Evolutionary conservation across 495 filamentous ascomycete species (phyloP), one percentile per base, ranked within the genome.

Genomic region (Xanthoparmelia taractica): DNA sequence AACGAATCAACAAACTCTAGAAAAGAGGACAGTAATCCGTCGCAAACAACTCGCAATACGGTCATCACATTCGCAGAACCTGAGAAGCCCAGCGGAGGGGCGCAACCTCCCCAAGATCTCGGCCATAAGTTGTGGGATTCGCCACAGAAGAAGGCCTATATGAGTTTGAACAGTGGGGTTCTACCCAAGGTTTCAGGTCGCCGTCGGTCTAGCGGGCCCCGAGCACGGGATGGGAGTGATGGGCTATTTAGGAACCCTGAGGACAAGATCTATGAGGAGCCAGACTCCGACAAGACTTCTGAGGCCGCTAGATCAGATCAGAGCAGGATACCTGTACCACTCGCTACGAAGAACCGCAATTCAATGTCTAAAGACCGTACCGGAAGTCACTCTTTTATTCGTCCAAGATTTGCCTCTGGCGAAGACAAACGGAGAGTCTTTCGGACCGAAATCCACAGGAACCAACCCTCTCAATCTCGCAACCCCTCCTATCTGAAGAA

Each of bases 201-300:
- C 43, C 73, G 72, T 47, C 65, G 67, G 37, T 67, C 60, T 45
- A 73, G 67, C 41, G 72, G 67, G 45, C 48, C 75, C 38, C 74
- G 73, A 60, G 61, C 73, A 54, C 70, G 73, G 47, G 74, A 71
- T 36, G 67, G 73, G 31, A 76, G 73, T 56, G 72, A 69, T 36
- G 80, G 79, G 62, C 73, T 80, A 6, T 82, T 82, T 63, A 72
- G 73, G 31, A 82, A 83, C 54, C 80, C 88, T 6, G 83, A 87
- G 37, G 90, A 95, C 64, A 85, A 92, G 66, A 96, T 96, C 58
- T 96, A 89, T 76, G 91, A 96, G 73, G 92, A 96, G 66, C 86
- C 88, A 4, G 81, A 86, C 59, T 75, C 38, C 33, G 34, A 48
- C 38, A 58, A 59, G 41, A 27, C 54, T 7, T 6, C 34, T 38